phyloP scores from a whole-genome alignment of 2,329 filamentous ascomycete genomes.

The Ophiostoma triangulosporum region DNA sequence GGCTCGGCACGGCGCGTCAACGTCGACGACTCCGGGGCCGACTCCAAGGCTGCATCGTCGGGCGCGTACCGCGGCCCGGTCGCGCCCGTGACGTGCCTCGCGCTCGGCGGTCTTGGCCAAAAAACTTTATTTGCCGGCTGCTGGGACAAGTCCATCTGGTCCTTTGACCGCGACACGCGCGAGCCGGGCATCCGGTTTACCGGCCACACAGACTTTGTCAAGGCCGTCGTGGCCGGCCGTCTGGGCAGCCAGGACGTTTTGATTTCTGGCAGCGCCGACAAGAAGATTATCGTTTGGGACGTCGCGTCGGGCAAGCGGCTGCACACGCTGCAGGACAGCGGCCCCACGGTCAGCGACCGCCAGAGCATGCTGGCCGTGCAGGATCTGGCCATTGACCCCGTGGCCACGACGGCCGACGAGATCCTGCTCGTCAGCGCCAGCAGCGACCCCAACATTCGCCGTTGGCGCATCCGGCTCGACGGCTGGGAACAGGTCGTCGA shows the following conservation, averaged over 20 bases:
- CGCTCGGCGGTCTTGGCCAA: conserved; percentile 44
- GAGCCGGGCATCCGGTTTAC: conserved; percentile 45
- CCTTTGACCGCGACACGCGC: conserved; percentile 55
- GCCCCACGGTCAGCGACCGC: conserved; percentile 18
- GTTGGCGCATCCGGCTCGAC: conserved; percentile 51
- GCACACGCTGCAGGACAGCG: conserved; percentile 60
- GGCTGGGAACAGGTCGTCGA: conserved; percentile 41
- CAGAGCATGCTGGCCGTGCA: conserved; percentile 65
- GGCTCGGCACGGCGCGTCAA: conserved; percentile 62
- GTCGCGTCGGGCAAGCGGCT: conserved; percentile 51
- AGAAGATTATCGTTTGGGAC: conserved; percentile 77
- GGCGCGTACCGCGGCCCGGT: conserved; percentile 57
- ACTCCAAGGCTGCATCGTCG: conserved; percentile 8
- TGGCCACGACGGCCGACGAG: conserved; percentile 34
- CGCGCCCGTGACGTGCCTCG: conserved; percentile 67
- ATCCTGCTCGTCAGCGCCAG: conserved; percentile 64
- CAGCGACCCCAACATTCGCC: conserved; percentile 65
- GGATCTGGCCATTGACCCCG: conserved; percentile 61
- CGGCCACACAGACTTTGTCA: conserved; percentile 86
- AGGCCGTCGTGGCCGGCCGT: conserved; percentile 53
- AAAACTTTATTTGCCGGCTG: conserved; percentile 68
- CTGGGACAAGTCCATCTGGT: conserved; percentile 91
- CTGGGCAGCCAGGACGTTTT: conserved; percentile 49
- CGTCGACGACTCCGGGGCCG: conserved; percentile 49
- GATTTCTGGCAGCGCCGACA: conserved; percentile 64